A percentile compares a stretch with the other conserved stretches of the same genome.
phyloP scores from a whole-genome alignment of 2,329 filamentous ascomycete genomes.

The Leptographium procerum region DNA sequence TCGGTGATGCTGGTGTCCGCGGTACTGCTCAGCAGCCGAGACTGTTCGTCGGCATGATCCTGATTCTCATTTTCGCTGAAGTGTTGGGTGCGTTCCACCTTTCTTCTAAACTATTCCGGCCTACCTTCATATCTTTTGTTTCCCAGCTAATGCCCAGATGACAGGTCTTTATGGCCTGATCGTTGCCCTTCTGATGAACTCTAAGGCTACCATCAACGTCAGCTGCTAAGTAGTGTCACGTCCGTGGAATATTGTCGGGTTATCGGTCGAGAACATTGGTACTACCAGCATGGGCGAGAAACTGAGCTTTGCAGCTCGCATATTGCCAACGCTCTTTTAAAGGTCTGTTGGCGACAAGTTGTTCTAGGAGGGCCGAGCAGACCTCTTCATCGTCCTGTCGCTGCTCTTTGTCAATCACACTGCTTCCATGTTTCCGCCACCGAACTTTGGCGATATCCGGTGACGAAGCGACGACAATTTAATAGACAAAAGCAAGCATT shows the following conservation, averaged over 20 bases:
- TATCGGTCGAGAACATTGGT: not conserved
- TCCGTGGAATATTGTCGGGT: not conserved
- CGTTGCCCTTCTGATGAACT: conserved; percentile 99
- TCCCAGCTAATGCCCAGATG: not conserved
- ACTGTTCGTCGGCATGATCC: conserved; percentile 93
- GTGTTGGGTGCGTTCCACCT: conserved; percentile 64
- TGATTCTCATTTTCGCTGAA: conserved; percentile 99
- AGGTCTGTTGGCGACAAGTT: not conserved
- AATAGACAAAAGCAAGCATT: conserved; percentile 9
- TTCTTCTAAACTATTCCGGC: not conserved
- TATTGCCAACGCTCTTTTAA: not conserved
- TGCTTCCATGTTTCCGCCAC: not conserved
- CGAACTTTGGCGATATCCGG: not conserved
- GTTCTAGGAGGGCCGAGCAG: not conserved
- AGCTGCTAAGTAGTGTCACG: conserved; percentile 39
- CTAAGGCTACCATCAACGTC: conserved; percentile 61
- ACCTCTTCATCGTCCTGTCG: not conserved
- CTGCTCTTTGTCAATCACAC: not conserved
- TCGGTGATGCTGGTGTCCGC: conserved; percentile 79
- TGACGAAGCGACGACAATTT: conserved; percentile 4
- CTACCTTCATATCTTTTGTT: not conserved
- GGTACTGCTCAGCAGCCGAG: conserved; percentile 75
- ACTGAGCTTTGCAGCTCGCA: not conserved
- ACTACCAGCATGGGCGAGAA: not conserved
- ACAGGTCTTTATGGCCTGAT: conserved; percentile 97